Percentiles rank a stretch among this genome's conserved stretches.
Evolutionary conservation across 345 rosid genomes (phyloP).

Genomic region (Brassica nigra): DNA sequence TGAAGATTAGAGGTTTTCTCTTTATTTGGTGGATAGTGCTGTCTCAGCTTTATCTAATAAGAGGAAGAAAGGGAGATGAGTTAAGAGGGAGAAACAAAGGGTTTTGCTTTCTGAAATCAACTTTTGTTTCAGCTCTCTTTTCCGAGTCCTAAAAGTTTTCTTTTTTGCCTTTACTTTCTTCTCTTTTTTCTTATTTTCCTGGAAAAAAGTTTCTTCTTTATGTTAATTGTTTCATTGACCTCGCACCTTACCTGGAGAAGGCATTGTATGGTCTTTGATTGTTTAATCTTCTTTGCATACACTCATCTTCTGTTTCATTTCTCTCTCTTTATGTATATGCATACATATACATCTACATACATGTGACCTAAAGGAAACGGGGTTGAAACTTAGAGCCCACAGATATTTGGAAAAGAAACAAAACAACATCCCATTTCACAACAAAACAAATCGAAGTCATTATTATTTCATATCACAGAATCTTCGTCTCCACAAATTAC

Average conservation of each 20-base stretch:
- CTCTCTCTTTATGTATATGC: constrained; percentile 15
- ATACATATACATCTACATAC: background rate
- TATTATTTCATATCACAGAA: constrained; percentile 35
- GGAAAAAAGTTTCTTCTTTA: constrained; percentile 30
- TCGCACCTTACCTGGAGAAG: constrained; percentile 40
- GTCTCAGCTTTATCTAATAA: constrained; percentile 36
- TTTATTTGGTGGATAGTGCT: constrained; percentile 32
- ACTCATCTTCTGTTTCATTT: constrained; percentile 7
- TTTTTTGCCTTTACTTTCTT: constrained; percentile 18
- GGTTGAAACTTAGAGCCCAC: constrained; percentile 35
- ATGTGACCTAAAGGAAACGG: constrained; percentile 37
- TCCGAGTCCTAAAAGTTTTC: constrained; percentile 15
- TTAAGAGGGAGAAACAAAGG: constrained; percentile 36
- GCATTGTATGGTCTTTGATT: constrained; percentile 37
- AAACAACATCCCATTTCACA: constrained; percentile 36
- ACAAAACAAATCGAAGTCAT: constrained; percentile 38
- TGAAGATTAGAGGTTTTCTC: constrained; percentile 31
- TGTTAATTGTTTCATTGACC: constrained; percentile 42
- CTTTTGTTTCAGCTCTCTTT: constrained; percentile 40
- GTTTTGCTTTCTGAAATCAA: constrained; percentile 40
- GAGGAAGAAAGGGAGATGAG: constrained; percentile 27
- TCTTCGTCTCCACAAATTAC: constrained; percentile 14
- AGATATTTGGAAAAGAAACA: constrained; percentile 36
- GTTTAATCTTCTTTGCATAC: constrained; percentile 31
- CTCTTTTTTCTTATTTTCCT: constrained; percentile 1